Conservation (phyloP, 2,329 filamentous ascomycete species). For the Microdochium paspali region DNA sequence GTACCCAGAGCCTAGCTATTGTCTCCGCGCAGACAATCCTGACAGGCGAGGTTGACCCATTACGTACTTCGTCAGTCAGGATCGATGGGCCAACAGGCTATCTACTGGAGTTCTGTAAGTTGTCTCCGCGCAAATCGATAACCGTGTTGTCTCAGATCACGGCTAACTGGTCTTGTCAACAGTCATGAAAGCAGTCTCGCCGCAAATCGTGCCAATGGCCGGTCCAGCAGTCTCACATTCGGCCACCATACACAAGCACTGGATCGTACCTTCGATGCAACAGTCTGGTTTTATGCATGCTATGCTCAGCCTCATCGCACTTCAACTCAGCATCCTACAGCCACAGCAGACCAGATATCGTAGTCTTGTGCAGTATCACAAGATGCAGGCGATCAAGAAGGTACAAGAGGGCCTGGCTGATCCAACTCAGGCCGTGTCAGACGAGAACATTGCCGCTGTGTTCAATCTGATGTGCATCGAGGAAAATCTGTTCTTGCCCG, state of each 20-base stretch:
- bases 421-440: neutral
- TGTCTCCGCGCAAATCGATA: neutral
- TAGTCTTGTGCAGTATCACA: neutral
- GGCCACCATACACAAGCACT: neutral
- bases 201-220: neutral
- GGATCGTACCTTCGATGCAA: neutral
- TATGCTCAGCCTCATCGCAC: neutral
- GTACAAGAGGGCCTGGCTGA: neutral
- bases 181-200: slow-evolving; percentile 1
- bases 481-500: slow-evolving; percentile 1
- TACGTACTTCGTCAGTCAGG: neutral
- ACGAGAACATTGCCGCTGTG: slow-evolving; percentile 1
- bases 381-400: neutral
- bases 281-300: slow-evolving; percentile 1
- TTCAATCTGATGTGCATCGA: slow-evolving; percentile 2
- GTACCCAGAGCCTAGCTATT: neutral
- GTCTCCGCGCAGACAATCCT: neutral
- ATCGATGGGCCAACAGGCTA: neutral
- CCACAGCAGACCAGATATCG: neutral
- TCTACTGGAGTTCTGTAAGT: neutral
- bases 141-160: too few relatives aligned
- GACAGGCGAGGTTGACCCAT: neutral
- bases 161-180: neutral
- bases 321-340: slow-evolving; percentile 1
- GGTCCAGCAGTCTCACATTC: neutral